phyloP scores from a whole-genome alignment of 139 green algal species.

The Chlorokybus atmophyticus region DNA sequence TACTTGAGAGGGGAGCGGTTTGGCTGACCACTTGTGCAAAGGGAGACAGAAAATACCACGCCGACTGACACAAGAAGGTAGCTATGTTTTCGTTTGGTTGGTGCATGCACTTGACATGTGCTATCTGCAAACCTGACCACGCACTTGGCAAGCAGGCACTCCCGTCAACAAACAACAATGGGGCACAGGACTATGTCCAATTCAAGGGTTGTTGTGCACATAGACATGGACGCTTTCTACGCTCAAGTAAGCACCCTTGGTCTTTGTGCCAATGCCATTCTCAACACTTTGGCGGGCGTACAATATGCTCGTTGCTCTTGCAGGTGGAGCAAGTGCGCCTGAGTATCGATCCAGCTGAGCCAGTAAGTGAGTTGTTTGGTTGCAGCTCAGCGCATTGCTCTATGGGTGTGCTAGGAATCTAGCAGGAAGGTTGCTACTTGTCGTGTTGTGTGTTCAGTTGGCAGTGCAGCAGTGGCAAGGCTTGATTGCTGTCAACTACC shows the following conservation, averaged over 20 bases:
- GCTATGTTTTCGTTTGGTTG: too few relatives aligned
- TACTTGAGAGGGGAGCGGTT: too few relatives aligned
- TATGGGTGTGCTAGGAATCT: too few relatives aligned
- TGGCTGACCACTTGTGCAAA: too few relatives aligned
- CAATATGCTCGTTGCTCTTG: not conserved
- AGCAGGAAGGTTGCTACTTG: slow-evolving; percentile 45
- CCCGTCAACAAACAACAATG: too few relatives aligned
- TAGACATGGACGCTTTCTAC: slow-evolving; percentile 71
- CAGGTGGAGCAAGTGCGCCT: slow-evolving; percentile 27
- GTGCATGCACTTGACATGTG: too few relatives aligned
- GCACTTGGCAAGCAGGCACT: too few relatives aligned
- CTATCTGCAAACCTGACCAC: too few relatives aligned
- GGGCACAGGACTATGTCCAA: too few relatives aligned
- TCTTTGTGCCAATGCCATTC: not conserved
- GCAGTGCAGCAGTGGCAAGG: slow-evolving; percentile 77
- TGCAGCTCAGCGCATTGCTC: slow-evolving; percentile 45
- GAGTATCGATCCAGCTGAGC: not conserved
- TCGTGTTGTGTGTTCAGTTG: slow-evolving; percentile 44
- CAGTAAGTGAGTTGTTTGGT: not conserved
- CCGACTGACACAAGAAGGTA: too few relatives aligned
- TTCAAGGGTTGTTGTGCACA: slow-evolving; percentile 44
- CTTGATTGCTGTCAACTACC: slow-evolving; percentile 58
- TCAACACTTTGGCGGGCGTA: not conserved
- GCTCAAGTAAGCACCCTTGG: slow-evolving; percentile 9
- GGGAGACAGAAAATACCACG: too few relatives aligned